Conservation (phyloP, 768 basidiomycete species). For the Mycena olivaceomarginata region DNA sequence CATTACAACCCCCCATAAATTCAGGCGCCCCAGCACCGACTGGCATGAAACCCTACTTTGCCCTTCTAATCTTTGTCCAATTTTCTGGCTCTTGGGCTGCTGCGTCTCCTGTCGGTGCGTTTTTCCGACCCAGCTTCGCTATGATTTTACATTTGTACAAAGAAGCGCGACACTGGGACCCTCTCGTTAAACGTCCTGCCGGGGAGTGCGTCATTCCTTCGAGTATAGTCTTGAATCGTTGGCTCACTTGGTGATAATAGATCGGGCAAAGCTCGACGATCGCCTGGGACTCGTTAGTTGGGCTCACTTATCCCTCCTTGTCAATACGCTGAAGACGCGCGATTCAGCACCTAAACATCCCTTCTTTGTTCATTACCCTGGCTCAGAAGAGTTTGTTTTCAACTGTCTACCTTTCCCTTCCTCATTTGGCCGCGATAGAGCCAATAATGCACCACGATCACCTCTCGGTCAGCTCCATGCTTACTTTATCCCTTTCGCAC, state of each 20-base stretch:
- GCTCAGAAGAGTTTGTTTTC: constrained; percentile 1
- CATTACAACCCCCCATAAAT: not conserved
- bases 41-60: not conserved
- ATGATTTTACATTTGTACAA: not conserved
- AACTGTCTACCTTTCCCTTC: not conserved
- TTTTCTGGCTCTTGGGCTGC: not conserved
- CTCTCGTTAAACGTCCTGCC: not conserved
- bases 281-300: not conserved
- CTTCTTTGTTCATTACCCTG: not conserved
- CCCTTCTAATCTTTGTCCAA: not conserved
- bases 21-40: not conserved
- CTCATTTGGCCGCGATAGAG: not conserved
- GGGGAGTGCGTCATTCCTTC: not conserved
- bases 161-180: not conserved
- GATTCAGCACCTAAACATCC: not conserved
- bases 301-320: not conserved
- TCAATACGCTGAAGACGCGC: not conserved
- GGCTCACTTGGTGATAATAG: not conserved
- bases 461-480: not conserved
- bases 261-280: not conserved
- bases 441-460: not conserved
- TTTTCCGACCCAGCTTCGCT: not conserved
- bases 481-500: not conserved
- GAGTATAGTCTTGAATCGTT: not conserved
- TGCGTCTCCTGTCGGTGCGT: not conserved